Evolutionary conservation across 2,329 filamentous ascomycete species (phyloP), one percentile per base, ranked within the genome.

Genomic region (Bretziella fagacearum): DNA sequence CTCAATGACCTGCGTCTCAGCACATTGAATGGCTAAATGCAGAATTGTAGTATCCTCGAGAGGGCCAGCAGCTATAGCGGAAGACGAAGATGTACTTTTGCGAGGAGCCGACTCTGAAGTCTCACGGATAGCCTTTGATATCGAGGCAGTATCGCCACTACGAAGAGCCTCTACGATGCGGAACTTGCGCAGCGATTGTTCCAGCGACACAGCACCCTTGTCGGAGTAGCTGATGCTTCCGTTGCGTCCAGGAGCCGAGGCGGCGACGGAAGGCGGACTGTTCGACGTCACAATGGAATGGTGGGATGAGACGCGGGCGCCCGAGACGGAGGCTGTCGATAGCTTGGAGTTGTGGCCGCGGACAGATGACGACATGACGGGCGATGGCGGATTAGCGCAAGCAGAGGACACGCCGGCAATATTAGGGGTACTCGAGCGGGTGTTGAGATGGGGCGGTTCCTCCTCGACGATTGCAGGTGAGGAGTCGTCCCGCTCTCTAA

Each of bases 111-210:
- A 62, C 46, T 74, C 67, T 50, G 66, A 62, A 33, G 72, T 74
- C 51, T 86, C 81, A 51, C 80, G 73, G 54, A 95, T 83, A 1
- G 83, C 83, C 59, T 81, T 89, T 25, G 84, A 84, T 56, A 98
- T 95, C 30, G 83, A 84, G 11, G 79, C 80, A 1, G 85, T 93
- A 60, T 98, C 89, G 46, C 91, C 91, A 60, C 76, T 91, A 54
- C 89, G 77, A 53, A 98, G 68, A 35, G 87, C 82, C 65, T 96
- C 91, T 58, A 96, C 94, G 40, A 95, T 77, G 54, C 87, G 79
- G 63, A 98, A 98, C 54, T 93, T 87, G 58, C 82, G 78, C 46
- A 98, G 85, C 0, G 89, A 95, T 62, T 94, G 86, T 59, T 98
- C 87, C 50, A 98, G 82, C 20, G 76, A 78, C 29, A 58, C 63